A percentile compares a stretch with the other conserved stretches of the same genome.
These are phyloP conservation scores for Penicillium frequentans DNA, from an alignment of 2,329 filamentous ascomycete species.

Conservation along the genomic window DNA sequence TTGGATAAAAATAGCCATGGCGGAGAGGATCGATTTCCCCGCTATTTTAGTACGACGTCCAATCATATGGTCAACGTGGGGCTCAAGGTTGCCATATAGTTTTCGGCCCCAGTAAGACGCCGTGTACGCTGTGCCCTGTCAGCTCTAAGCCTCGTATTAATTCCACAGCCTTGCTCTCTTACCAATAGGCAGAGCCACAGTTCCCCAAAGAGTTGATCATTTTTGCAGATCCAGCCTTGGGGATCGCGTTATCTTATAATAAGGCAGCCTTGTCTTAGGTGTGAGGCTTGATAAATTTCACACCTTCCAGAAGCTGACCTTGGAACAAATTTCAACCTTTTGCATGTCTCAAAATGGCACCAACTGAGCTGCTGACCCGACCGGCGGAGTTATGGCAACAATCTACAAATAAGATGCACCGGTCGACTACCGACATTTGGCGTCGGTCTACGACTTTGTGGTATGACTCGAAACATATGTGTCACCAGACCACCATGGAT, in stretches of 20 bases:
- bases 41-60: not conserved
- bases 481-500: slow-evolving; percentile 8
- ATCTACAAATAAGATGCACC: slow-evolving; percentile 11
- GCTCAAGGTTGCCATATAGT: not conserved
- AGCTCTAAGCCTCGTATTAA: not conserved
- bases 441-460: slow-evolving; percentile 9
- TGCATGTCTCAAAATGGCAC: slow-evolving; percentile 5
- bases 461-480: slow-evolving; percentile 11
- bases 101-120: not conserved
- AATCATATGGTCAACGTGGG: not conserved
- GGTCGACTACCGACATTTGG: slow-evolving; percentile 13
- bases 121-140: not conserved
- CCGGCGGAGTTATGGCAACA: slow-evolving; percentile 5
- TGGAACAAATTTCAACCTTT: not conserved
- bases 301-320: not conserved
- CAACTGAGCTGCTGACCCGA: slow-evolving; percentile 1
- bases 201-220: not conserved
- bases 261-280: not conserved
- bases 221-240: not conserved
- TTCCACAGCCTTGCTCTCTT: not conserved
- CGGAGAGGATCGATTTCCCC: not conserved
- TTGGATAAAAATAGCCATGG: not conserved
- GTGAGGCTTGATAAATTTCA: not conserved
- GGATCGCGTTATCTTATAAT: not conserved
- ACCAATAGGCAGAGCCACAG: not conserved